Evolutionary conservation across 176 grass and related monocot genomes (phyloP).

Genomic region (Olyra latifolia): DNA sequence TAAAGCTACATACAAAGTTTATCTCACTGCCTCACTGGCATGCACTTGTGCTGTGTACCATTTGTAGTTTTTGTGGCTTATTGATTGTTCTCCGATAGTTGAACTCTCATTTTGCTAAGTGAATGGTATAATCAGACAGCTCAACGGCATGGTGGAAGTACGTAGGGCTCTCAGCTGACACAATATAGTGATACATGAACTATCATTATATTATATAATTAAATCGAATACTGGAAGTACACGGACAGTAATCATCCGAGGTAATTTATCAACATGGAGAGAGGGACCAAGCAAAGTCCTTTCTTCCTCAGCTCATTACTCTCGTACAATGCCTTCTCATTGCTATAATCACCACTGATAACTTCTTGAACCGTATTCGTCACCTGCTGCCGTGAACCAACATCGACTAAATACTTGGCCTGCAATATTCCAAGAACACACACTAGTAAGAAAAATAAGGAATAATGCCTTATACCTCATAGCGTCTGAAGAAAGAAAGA

Average conservation of each 20-base stretch:
- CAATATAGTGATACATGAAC: slow-evolving; percentile 28
- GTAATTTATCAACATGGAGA: slow-evolving; percentile 80
- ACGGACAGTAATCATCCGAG: slow-evolving; percentile 45
- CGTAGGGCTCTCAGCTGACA: slow-evolving; percentile 23
- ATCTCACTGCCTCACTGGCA: background rate
- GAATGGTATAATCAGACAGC: slow-evolving; percentile 25
- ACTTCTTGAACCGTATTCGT: slow-evolving; percentile 25
- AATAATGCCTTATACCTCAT: background rate
- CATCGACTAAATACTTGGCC: slow-evolving; percentile 38
- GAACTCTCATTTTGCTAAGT: background rate
- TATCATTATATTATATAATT: slow-evolving; percentile 23
- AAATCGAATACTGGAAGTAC: slow-evolving; percentile 22
- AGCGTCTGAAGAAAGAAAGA: background rate
- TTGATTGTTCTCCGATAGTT: slow-evolving; percentile 21
- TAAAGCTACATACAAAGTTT: background rate
- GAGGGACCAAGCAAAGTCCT: slow-evolving; percentile 77
- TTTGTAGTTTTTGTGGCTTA: background rate
- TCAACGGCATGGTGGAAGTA: slow-evolving; percentile 33
- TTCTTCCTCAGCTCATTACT: slow-evolving; percentile 69
- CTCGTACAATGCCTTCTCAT: slow-evolving; percentile 32
- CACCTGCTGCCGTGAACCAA: slow-evolving; percentile 24
- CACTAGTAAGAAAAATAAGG: slow-evolving; percentile 23
- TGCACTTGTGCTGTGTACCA: background rate
- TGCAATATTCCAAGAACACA: slow-evolving; percentile 38
- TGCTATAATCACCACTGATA: slow-evolving; percentile 9